Percentiles rank a stretch among this genome's conserved stretches.
phyloP scores from a whole-genome alignment of 139 green algal genomes.

The Mesostigma viride region DNA sequence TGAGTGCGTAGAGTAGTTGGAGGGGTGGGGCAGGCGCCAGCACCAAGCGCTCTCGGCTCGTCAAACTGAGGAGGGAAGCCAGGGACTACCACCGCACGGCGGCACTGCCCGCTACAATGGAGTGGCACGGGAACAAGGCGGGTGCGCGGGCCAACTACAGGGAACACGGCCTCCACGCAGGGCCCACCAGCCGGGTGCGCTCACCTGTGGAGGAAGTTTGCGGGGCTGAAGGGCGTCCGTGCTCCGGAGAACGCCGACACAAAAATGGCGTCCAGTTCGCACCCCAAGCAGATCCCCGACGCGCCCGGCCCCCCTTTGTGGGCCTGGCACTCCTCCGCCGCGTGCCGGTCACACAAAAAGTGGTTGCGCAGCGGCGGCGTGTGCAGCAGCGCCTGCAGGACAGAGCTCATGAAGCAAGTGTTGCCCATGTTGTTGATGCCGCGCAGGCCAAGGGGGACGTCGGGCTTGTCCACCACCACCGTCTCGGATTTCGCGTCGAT shows the following conservation, averaged over 20 bases:
- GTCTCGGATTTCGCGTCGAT: not conserved
- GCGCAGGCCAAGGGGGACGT: constrained; percentile 53
- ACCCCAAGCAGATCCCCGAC: constrained; percentile 54
- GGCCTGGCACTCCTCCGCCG: constrained; percentile 3
- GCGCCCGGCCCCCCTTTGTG: not conserved
- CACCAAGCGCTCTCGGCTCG: no score
- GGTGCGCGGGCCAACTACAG: no score
- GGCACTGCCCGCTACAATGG: no score
- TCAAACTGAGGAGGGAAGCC: no score
- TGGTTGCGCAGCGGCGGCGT: constrained; percentile 56
- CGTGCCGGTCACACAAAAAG: constrained; percentile 61
- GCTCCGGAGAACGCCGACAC: constrained; percentile 23
- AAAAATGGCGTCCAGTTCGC: constrained; percentile 51
- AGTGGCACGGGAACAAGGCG: no score
- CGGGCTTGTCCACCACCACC: constrained; percentile 7
- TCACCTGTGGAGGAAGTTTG: constrained; percentile 34
- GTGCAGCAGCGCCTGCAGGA: constrained; percentile 76
- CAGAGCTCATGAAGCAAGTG: constrained; percentile 93
- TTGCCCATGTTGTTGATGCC: constrained; percentile 90
- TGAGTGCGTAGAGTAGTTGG: no score
- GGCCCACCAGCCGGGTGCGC: no score
- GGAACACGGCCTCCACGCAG: no score
- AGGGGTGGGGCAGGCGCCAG: no score
- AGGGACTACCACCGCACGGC: no score
- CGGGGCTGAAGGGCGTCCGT: constrained; percentile 18